Percentiles rank a stretch among this genome's conserved stretches.
Evolutionary conservation across 2,329 filamentous ascomycete genomes (phyloP).

Genomic region (Fusarium coicis): DNA sequence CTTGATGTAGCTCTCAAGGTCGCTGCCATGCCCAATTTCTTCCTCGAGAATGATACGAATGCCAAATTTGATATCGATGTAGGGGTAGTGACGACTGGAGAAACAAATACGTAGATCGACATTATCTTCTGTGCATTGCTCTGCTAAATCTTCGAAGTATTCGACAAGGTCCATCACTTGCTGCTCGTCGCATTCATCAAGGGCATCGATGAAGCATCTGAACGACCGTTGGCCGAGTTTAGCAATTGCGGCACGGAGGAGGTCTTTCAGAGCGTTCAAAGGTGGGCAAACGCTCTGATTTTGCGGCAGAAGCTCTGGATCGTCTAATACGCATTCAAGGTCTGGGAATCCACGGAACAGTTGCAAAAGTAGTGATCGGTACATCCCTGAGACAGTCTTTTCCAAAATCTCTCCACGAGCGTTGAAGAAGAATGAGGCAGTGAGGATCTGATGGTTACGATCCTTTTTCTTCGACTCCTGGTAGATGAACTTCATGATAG

Average conservation of each 20-base stretch:
- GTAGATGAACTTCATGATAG: slow-evolving; percentile 55
- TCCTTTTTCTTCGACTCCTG: not conserved
- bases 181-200: slow-evolving; percentile 60
- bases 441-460: not conserved
- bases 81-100: slow-evolving; percentile 60
- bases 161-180: slow-evolving; percentile 55
- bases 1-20: slow-evolving; percentile 41
- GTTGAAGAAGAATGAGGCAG: slow-evolving; percentile 63
- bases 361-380: slow-evolving; percentile 60
- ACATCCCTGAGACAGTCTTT: slow-evolving; percentile 59
- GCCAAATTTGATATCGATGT: slow-evolving; percentile 49
- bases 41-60: slow-evolving; percentile 42
- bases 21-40: slow-evolving; percentile 38
- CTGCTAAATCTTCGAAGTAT: slow-evolving; percentile 53
- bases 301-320: rapidly evolving
- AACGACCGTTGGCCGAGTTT: rapidly evolving
- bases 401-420: slow-evolving; percentile 57
- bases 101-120: slow-evolving; percentile 52
- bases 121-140: not conserved
- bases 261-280: not conserved
- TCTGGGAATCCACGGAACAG: slow-evolving; percentile 51
- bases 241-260: not conserved
- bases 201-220: slow-evolving; percentile 52
- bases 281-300: rapidly evolving
- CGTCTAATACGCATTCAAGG: slow-evolving; percentile 49